phyloP scores from a whole-genome alignment of 2,329 filamentous ascomycete genomes.

The Penicillium psychrosexuale region DNA sequence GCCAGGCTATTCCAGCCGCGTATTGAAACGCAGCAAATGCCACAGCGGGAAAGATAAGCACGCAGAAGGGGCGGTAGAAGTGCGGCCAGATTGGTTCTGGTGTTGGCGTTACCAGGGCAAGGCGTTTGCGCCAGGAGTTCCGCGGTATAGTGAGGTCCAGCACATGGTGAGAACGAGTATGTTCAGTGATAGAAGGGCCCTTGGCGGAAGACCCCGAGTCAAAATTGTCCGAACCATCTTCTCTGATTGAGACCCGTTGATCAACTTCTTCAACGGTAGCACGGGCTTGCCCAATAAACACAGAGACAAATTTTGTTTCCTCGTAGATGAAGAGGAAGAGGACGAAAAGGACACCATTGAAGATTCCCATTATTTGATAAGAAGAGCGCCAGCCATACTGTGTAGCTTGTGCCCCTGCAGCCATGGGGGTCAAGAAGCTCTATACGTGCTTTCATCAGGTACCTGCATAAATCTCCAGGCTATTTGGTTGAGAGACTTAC shows the following conservation, averaged over 20 bases:
- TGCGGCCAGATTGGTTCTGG: conserved; percentile 30
- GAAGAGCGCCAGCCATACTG: conserved; percentile 37
- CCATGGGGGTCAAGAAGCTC: conserved; percentile 36
- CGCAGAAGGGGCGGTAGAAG: conserved; percentile 32
- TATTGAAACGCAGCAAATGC: conserved; percentile 43
- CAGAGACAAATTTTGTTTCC: conserved; percentile 34
- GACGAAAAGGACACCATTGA: conserved; percentile 27
- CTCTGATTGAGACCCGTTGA: neutral
- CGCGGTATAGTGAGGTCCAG: conserved; percentile 28
- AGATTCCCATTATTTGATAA: conserved; percentile 36
- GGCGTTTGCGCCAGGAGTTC: conserved; percentile 27
- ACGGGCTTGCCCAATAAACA: conserved; percentile 10
- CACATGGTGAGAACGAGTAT: conserved; percentile 14
- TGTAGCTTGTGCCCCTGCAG: conserved; percentile 33
- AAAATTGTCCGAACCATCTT: neutral
- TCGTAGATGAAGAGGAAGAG: conserved; percentile 38
- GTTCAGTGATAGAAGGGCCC: conserved; percentile 6
- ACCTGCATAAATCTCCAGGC: neutral
- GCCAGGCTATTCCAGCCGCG: conserved; percentile 38
- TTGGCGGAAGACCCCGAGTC: conserved; percentile 9
- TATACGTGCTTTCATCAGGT: conserved; percentile 3
- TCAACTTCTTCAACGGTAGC: conserved; percentile 4
- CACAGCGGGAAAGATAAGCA: conserved; percentile 41
- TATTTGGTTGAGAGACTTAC: conserved; percentile 29
- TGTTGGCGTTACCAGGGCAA: conserved; percentile 25